Evolutionary conservation across 1,284 basidiomycete genomes (phyloP).

Genomic region (Apiotrichum veenhuisii): DNA sequence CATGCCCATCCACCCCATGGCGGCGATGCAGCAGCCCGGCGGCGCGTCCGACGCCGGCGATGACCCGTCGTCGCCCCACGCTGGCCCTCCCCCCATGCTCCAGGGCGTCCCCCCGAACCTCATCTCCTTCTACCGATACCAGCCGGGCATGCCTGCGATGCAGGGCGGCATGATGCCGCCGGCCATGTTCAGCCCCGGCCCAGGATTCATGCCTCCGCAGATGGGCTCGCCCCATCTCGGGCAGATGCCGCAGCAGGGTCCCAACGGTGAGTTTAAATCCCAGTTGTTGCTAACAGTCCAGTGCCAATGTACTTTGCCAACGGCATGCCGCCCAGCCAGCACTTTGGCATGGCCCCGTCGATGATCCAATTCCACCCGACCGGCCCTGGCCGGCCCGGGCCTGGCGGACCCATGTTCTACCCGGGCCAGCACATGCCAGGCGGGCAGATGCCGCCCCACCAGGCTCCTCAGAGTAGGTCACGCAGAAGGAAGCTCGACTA

Average conservation of each 20-base stretch:
- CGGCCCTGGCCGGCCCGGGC: constrained; percentile 17
- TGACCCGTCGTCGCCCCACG: constrained; percentile 18
- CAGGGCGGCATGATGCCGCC: constrained; percentile 22
- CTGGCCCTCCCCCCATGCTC: constrained; percentile 25
- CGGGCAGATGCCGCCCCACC: too few relatives aligned
- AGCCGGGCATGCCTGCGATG: constrained; percentile 35
- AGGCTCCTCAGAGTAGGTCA: constrained; percentile 43
- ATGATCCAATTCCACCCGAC: constrained; percentile 41
- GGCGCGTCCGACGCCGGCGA: constrained; percentile 10
- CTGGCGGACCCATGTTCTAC: constrained; percentile 26
- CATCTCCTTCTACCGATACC: constrained; percentile 33
- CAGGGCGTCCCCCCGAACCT: constrained; percentile 32
- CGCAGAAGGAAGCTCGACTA: background rate
- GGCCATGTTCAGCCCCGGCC: constrained; percentile 39
- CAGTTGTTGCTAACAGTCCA: constrained; percentile 19
- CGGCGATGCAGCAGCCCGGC: constrained; percentile 12
- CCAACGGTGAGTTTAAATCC: constrained; percentile 27
- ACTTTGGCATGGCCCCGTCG: constrained; percentile 40
- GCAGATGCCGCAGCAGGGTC: constrained; percentile 26
- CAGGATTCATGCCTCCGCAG: constrained; percentile 27
- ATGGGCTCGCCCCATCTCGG: constrained; percentile 28
- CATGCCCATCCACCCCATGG: constrained; percentile 41
- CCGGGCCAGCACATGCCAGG: constrained; percentile 21
- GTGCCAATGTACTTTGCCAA: constrained; percentile 20
- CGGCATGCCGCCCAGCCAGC: constrained; percentile 27